Evolutionary conservation across 495 filamentous ascomycete genomes (phyloP).

Genomic region (Pseudotulostoma volvatum): DNA sequence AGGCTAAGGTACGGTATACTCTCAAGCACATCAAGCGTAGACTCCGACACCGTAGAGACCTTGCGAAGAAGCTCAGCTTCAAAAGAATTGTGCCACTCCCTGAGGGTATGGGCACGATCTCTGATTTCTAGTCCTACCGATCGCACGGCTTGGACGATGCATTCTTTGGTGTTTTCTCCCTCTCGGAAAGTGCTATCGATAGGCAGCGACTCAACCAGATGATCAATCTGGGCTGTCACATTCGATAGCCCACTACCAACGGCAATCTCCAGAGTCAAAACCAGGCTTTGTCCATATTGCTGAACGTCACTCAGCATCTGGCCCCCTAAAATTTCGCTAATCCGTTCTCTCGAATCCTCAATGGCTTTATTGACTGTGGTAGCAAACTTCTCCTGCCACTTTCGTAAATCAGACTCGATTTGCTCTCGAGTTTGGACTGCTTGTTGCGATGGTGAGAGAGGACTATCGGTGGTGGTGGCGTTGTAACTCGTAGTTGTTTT

Average conservation of each 20-base stretch:
- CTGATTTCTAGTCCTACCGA: conserved; percentile 61
- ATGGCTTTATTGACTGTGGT: conserved; percentile 67
- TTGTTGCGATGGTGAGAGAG: conserved; percentile 25
- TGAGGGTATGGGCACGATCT: conserved; percentile 63
- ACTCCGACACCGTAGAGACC: conserved; percentile 58
- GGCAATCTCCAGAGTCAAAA: conserved; percentile 51
- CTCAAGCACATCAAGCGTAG: conserved; percentile 69
- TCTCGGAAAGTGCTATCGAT: conserved; percentile 35
- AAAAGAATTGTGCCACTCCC: conserved; percentile 61
- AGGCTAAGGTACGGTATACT: conserved; percentile 74
- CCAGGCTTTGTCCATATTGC: conserved; percentile 48
- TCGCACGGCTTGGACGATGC: conserved; percentile 46
- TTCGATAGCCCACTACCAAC: conserved; percentile 41
- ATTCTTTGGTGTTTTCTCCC: conserved; percentile 42
- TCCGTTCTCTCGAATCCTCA: conserved; percentile 47
- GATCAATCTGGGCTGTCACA: conserved; percentile 51
- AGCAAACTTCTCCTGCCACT: conserved; percentile 76
- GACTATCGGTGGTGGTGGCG: conserved; percentile 9
- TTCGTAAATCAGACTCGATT: conserved; percentile 58
- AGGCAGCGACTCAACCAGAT: conserved; percentile 39
- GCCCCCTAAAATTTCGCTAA: conserved; percentile 63
- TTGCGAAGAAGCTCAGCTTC: conserved; percentile 50
- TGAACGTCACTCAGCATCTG: conserved; percentile 48
- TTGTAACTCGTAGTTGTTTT: conserved; percentile 9
- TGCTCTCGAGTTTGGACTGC: conserved; percentile 43